Evolutionary conservation across 2,329 filamentous ascomycete species (phyloP).

Genomic region (Cyphellophora europaea): DNA sequence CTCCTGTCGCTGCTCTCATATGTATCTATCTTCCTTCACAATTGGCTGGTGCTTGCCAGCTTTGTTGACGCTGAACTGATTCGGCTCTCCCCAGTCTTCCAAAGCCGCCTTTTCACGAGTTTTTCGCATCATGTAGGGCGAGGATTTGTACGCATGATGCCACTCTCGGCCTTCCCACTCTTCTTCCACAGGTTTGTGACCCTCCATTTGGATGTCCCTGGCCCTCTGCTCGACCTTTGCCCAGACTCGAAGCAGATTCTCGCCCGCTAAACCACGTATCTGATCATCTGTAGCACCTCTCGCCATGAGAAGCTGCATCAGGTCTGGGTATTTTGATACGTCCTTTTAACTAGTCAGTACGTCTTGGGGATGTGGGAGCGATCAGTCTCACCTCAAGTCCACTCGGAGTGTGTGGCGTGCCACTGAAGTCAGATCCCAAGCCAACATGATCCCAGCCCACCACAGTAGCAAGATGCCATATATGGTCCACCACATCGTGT

Average conservation of each 20-base stretch:
- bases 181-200: neutral
- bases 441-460: conserved; percentile 86
- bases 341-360: neutral
- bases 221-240: neutral
- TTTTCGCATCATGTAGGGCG: too few relatives aligned
- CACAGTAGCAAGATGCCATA: conserved; percentile 68
- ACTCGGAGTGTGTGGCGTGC: conserved; percentile 28
- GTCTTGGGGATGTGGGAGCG: neutral
- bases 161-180: neutral
- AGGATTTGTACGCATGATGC: too few relatives aligned
- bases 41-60: too few relatives aligned
- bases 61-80: too few relatives aligned
- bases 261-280: neutral
- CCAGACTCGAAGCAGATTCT: neutral
- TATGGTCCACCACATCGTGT: conserved; percentile 67
- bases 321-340: neutral
- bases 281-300: neutral
- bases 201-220: neutral
- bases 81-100: too few relatives aligned
- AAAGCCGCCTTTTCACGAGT: too few relatives aligned
- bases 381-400: conserved; percentile 19
- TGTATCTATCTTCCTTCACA: too few relatives aligned
- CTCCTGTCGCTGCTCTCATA: too few relatives aligned
- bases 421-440: conserved; percentile 83
- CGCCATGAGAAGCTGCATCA: neutral